A percentile compares a stretch with the other conserved stretches of the same genome.
These are phyloP conservation scores for Parmelia sp. DNA, from an alignment of 495 filamentous ascomycete species.

Conservation along the genomic window DNA sequence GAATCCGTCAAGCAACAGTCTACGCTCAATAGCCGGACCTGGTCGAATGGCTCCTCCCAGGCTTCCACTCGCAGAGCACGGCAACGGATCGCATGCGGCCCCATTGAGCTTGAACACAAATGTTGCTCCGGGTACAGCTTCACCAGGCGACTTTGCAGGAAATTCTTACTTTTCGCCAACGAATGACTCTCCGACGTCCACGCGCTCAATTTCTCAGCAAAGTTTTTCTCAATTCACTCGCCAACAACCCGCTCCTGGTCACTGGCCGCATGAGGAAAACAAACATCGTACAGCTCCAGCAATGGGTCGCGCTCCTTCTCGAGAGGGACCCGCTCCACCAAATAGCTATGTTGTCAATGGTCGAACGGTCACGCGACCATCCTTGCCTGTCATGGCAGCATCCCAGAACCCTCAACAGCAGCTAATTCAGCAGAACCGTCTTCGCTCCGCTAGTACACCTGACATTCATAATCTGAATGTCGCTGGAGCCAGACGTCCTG, in stretches of 20 bases:
- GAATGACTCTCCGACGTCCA: conserved; percentile 74
- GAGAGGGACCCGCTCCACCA: conserved; percentile 61
- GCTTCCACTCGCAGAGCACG: conserved; percentile 55
- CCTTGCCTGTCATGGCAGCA: conserved; percentile 65
- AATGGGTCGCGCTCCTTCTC: conserved; percentile 67
- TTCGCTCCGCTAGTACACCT: conserved; percentile 65
- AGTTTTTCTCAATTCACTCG: conserved; percentile 72
- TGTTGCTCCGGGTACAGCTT: conserved; percentile 40
- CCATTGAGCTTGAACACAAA: conserved; percentile 69
- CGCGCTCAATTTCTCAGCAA: conserved; percentile 71
- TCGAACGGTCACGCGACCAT: conserved; percentile 67
- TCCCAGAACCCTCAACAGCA: conserved; percentile 50
- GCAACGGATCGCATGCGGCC: conserved; percentile 32
- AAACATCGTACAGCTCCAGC: conserved; percentile 85
- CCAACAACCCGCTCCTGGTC: conserved; percentile 54
- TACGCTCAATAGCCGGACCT: conserved; percentile 65
- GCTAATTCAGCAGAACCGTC: conserved; percentile 44
- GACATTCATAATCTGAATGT: conserved; percentile 53
- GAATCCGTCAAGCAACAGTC: conserved; percentile 72
- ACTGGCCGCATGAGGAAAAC: conserved; percentile 58
- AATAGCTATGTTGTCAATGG: conserved; percentile 58
- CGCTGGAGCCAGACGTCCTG: conserved; percentile 41
- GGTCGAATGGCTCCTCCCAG: conserved; percentile 60
- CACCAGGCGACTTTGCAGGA: conserved; percentile 47
- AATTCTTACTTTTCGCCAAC: conserved; percentile 91